phyloP scores from a whole-genome alignment of 2,329 filamentous ascomycete species.

The Colletotrichum liaoningense region DNA sequence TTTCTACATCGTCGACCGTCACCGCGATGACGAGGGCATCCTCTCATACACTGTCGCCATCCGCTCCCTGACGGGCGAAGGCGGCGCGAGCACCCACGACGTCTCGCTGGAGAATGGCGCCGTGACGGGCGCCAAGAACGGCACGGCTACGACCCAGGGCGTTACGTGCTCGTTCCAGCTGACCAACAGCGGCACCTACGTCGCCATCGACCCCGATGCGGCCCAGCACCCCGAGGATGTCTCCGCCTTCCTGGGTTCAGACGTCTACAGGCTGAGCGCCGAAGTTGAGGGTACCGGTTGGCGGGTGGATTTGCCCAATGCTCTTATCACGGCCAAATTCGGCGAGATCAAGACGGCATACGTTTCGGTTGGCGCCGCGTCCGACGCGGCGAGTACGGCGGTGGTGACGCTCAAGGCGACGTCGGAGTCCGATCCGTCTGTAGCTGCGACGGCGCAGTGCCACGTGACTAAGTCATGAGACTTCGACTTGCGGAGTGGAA shows the following conservation, averaged over 20 bases:
- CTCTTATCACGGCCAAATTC: constrained; percentile 53
- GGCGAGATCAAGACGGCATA: constrained; percentile 50
- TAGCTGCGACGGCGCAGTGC: constrained; percentile 45
- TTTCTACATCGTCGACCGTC: constrained; percentile 59
- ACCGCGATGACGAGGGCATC: constrained; percentile 54
- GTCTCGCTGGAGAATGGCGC: constrained; percentile 51
- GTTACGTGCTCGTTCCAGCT: constrained; percentile 59
- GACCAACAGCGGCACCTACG: constrained; percentile 56
- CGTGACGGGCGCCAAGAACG: constrained; percentile 39
- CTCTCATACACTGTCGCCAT: constrained; percentile 62
- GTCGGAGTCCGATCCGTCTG: constrained; percentile 55
- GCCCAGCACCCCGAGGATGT: constrained; percentile 47
- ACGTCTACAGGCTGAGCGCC: constrained; percentile 60
- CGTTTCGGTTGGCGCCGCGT: constrained; percentile 54
- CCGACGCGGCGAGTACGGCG: constrained; percentile 46
- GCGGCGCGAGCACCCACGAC: constrained; percentile 45
- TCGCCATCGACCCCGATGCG: constrained; percentile 32
- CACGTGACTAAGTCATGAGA: constrained; percentile 42
- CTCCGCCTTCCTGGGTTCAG: constrained; percentile 52
- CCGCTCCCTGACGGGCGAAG: constrained; percentile 53
- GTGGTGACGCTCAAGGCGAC: constrained; percentile 56
- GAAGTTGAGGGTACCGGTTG: constrained; percentile 57
- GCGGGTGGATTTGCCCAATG: constrained; percentile 55
- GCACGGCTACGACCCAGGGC: constrained; percentile 45
- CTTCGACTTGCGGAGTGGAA: neutral